phyloP scores from a whole-genome alignment of 2,329 filamentous ascomycete species.

The Tolypocladium tropicale region DNA sequence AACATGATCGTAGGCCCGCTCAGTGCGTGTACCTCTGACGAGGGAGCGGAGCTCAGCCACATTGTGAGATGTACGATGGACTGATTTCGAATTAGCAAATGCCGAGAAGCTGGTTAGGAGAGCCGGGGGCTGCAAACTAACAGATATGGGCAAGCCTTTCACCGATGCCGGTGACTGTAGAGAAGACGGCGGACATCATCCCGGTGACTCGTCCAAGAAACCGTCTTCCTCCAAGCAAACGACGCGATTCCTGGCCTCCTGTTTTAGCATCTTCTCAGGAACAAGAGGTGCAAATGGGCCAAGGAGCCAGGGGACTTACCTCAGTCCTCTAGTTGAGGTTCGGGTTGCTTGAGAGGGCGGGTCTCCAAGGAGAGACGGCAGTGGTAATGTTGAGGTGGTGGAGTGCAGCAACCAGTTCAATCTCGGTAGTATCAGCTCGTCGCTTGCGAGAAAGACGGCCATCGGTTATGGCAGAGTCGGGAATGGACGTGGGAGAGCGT shows the following conservation, averaged over 20 bases:
- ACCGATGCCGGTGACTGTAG: slow-evolving; percentile 15
- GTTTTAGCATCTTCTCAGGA: too few relatives aligned
- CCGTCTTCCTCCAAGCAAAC: slow-evolving; percentile 12
- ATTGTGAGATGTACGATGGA: slow-evolving; percentile 12
- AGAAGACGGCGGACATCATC: slow-evolving; percentile 18
- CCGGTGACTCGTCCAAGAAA: slow-evolving; percentile 13
- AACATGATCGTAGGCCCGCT: slow-evolving; percentile 7
- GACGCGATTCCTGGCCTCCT: slow-evolving; percentile 3
- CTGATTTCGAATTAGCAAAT: slow-evolving; percentile 7
- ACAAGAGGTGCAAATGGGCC: background rate
- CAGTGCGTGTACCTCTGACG: slow-evolving; percentile 1
- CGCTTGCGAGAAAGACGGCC: slow-evolving; percentile 18
- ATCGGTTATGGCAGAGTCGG: slow-evolving; percentile 13
- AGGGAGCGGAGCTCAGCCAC: slow-evolving; percentile 14
- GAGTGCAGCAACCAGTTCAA: slow-evolving; percentile 17
- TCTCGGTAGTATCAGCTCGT: slow-evolving; percentile 17
- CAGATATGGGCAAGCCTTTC: slow-evolving; percentile 13
- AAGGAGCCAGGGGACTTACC: background rate
- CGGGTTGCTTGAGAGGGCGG: background rate
- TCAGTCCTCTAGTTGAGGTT: slow-evolving; percentile 1
- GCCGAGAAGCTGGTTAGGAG: background rate
- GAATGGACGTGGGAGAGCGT: background rate
- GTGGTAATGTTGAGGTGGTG: slow-evolving; percentile 7
- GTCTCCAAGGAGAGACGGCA: background rate
- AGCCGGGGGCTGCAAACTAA: slow-evolving; percentile 5